phyloP scores from a whole-genome alignment of 2,329 filamentous ascomycete species.

The Colletotrichum tropicale region DNA sequence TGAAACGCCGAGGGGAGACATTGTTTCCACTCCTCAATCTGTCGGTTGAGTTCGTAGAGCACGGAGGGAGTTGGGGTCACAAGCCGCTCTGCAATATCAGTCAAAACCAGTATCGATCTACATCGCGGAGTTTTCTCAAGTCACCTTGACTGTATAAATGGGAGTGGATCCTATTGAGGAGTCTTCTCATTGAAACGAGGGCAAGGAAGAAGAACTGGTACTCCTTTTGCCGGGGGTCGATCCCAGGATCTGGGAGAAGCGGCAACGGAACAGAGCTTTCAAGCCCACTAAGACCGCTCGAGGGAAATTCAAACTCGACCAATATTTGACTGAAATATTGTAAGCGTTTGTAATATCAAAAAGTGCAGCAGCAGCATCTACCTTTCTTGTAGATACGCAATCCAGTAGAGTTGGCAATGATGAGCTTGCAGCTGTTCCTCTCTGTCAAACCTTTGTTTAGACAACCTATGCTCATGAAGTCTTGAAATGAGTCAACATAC shows the following conservation, averaged over 20 bases:
- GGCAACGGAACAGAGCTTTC: neutral
- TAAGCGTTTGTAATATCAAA: neutral
- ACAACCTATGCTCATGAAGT: neutral
- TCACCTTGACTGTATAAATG: neutral
- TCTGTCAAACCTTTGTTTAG: neutral
- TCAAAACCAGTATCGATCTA: neutral
- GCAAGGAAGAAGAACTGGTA: neutral
- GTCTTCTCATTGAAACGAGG: neutral
- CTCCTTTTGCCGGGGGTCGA: neutral
- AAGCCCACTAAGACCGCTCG: neutral
- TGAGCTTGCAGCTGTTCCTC: neutral
- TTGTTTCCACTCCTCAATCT: neutral
- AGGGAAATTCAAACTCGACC: neutral
- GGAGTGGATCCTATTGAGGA: neutral
- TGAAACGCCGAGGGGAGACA: neutral
- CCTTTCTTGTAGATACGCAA: neutral
- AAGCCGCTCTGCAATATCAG: neutral
- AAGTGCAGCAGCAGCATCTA: neutral
- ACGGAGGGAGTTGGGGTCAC: neutral
- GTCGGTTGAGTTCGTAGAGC: neutral
- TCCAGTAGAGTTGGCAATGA: neutral
- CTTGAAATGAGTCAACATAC: neutral
- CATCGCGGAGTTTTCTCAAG: neutral
- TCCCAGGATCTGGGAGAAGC: neutral
- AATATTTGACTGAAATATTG: neutral